These are phyloP conservation scores for Ogataea methylovora DNA, from an alignment of 805 yeast genomes.

Conservation along the genomic window DNA sequence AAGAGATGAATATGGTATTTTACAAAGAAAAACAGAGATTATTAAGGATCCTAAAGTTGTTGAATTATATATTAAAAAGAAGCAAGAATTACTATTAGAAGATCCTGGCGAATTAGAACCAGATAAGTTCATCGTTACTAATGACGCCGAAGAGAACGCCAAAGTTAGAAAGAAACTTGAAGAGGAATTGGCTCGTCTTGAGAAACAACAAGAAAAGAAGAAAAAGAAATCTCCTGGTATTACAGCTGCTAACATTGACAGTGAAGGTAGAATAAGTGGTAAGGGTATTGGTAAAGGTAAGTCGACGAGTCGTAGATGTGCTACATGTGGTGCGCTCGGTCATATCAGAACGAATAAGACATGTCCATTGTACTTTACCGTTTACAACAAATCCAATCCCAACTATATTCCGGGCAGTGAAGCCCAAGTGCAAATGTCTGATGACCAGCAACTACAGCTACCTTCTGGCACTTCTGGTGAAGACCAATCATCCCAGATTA, in stretches of 20 bases:
- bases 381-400: slow-evolving; percentile 28
- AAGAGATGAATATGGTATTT: slow-evolving; percentile 76
- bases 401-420: slow-evolving; percentile 26
- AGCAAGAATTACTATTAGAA: slow-evolving; percentile 25
- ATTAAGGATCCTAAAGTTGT: slow-evolving; percentile 83
- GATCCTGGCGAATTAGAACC: slow-evolving; percentile 49
- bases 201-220: slow-evolving; percentile 59
- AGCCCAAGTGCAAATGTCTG: slow-evolving; percentile 2
- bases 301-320: slow-evolving; percentile 75
- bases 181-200: slow-evolving; percentile 76
- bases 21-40: slow-evolving; percentile 72
- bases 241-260: slow-evolving; percentile 26
- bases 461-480: too few species aligned
- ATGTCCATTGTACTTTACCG: slow-evolving; percentile 75
- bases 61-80: slow-evolving; percentile 68
- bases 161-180: slow-evolving; percentile 70
- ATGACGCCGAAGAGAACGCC: slow-evolving; percentile 77
- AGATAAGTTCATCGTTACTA: slow-evolving; percentile 68
- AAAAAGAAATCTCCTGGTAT: slow-evolving; percentile 23
- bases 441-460: too few species aligned
- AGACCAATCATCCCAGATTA: too few species aligned
- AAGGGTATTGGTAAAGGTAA: slow-evolving; percentile 70
- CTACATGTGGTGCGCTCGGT: slow-evolving; percentile 92
- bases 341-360: slow-evolving; percentile 88
- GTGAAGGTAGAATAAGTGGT: slow-evolving; percentile 40